Evolutionary conservation across 441 rosid species (phyloP).

Genomic region (Corymbia calophylla): DNA sequence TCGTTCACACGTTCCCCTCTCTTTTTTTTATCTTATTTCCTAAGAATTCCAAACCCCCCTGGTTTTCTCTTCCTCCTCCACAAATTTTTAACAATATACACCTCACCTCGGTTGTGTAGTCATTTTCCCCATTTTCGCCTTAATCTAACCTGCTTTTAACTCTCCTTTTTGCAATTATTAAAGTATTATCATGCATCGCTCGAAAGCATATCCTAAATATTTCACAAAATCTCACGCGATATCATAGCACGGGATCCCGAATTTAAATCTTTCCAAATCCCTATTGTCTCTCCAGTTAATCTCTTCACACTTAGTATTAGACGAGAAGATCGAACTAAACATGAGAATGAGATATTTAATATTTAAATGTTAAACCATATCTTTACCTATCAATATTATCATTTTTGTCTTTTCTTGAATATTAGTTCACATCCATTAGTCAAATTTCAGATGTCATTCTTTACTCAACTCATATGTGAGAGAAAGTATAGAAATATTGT

Average conservation of each 20-base stretch:
- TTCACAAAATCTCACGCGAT: too few relatives aligned
- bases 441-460: rapidly evolving
- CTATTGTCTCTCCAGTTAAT: neutral
- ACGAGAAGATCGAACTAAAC: too few relatives aligned
- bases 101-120: neutral
- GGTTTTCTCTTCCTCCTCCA: neutral
- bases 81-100: neutral
- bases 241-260: neutral
- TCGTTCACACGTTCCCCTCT: neutral
- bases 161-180: neutral
- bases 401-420: too few relatives aligned
- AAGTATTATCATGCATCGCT: neutral
- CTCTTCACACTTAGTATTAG: too few relatives aligned
- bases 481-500: too few relatives aligned
- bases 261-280: too few relatives aligned
- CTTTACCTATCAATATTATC: too few relatives aligned
- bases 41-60: neutral
- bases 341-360: neutral
- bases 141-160: neutral
- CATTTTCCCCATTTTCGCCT: neutral
- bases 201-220: neutral
- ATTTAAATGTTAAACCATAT: rapidly evolving
- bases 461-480: rapidly evolving
- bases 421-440: too few relatives aligned
- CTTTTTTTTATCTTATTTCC: conserved; percentile 1